Evolutionary conservation across 192 early-diverging fungal species (phyloP), one percentile per base, ranked within the genome.

Genomic region (Podila clonocystis): DNA sequence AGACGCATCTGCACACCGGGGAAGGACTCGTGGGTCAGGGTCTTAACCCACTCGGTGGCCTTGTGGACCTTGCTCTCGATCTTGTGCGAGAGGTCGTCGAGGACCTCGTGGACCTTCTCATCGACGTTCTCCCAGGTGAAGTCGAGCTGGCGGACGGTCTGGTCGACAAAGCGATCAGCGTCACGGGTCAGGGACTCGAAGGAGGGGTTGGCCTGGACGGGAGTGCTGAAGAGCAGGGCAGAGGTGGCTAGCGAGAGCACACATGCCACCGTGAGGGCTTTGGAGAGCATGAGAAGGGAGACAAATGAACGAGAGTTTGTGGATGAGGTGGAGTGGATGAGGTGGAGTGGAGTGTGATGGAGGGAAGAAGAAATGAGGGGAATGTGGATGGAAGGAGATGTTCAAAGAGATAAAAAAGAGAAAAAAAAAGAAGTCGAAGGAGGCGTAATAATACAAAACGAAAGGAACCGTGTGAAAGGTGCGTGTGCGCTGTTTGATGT

Each of bases 1-100:
- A 92, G 87, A 67, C 93, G 91, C 61, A 96, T 84, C 75, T 89
- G 75, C 80, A 92, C 92, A 61, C 91, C 87, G 28, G 94, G 92
- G 67, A 95, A 90, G 29, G 87, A 89, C 36, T 85, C 76, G 66
- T 91, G 88, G 6, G 82, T 85, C 29, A 91, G 82, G 22, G 84
- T 74, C 31, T 82, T 82, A 65, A 80, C 67, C 70, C 80, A 79
- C 22, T 86, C 75, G 19, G 65, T 74, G 12, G 71, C 68, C 62
- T 70, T 66, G 63, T 67, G 65, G 38, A 71, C n/a, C 50, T 70
- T 79, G 57, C 62, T 52, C 58, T 74, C 71, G 60, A 73, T 33
- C 50, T 77, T 78, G 65, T 83, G 65, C 17, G 74, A 36, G 22
- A 72, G 50, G 59, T 85, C 68, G 29, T 82, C 72, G 29, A 84